These are phyloP conservation scores for Solanum chiquidenum DNA, from an alignment of 257 asterid genomes.

Conservation along the genomic window DNA sequence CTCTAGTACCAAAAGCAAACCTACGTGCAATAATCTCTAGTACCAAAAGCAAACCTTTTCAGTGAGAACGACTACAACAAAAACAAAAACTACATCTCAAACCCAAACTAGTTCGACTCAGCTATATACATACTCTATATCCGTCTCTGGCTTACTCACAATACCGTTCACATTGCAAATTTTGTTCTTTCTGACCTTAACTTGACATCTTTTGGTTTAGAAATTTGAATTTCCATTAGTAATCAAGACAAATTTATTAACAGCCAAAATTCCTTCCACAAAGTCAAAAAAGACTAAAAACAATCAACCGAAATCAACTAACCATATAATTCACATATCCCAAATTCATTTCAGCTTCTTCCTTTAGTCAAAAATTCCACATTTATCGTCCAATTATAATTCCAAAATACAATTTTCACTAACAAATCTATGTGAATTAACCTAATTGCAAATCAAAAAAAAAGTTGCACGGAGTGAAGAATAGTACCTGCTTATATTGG, in stretches of 20 bases:
- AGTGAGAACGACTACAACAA: background rate
- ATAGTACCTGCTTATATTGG: conserved; percentile 55
- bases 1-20: background rate
- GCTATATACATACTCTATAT: background rate
- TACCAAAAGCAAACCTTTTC: background rate
- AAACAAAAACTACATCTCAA: background rate
- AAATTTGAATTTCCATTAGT: background rate
- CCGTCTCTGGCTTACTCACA: background rate
- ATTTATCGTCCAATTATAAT: background rate
- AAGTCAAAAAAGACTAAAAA: background rate
- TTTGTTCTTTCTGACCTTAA: background rate
- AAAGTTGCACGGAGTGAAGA: background rate
- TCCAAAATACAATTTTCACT: background rate
- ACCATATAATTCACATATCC: background rate
- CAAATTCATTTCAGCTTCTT: background rate
- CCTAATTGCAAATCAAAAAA: background rate
- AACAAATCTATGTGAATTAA: background rate
- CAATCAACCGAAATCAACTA: background rate
- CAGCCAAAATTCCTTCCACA: background rate
- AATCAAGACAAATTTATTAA: background rate
- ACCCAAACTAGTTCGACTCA: background rate
- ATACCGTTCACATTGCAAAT: background rate
- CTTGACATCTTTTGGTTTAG: background rate
- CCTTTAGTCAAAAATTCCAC: background rate
- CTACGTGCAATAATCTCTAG: background rate